Conservation (phyloP, 805 yeast species). For the Danielia oregonensis region DNA sequence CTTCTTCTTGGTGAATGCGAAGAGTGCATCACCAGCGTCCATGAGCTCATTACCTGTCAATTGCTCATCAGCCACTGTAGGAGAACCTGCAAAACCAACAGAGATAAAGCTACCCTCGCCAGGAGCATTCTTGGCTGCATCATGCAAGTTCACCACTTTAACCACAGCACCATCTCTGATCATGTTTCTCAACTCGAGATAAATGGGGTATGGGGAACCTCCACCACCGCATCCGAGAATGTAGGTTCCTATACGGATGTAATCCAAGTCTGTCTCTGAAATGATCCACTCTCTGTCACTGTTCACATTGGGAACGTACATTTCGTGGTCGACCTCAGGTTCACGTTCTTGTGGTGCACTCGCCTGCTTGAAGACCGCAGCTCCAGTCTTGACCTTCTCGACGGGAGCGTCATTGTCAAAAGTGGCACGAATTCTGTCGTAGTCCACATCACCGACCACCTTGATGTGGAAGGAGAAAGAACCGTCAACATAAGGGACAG, state of each 20-base stretch:
- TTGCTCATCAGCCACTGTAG: slow-evolving; percentile 45
- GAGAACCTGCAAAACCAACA: slow-evolving; percentile 38
- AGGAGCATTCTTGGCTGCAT: slow-evolving; percentile 16
- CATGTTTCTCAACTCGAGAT: slow-evolving; percentile 29
- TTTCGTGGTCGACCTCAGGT: slow-evolving; percentile 6
- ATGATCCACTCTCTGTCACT: slow-evolving; percentile 34
- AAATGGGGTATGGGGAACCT: slow-evolving; percentile 43
- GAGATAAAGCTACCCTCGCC: slow-evolving; percentile 28
- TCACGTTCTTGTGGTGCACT: no score
- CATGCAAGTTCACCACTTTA: slow-evolving; percentile 32
- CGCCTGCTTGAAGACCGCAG: slow-evolving; percentile 6
- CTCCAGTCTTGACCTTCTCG: slow-evolving; percentile 2
- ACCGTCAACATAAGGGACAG: slow-evolving; percentile 31
- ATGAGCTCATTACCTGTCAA: slow-evolving; percentile 36
- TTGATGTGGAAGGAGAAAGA: slow-evolving; percentile 34
- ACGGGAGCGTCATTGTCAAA: slow-evolving; percentile 1
- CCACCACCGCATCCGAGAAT: slow-evolving; percentile 53
- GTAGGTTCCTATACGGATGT: slow-evolving; percentile 42
- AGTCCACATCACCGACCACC: slow-evolving; percentile 45
- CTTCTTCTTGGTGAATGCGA: slow-evolving; percentile 21
- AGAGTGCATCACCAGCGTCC: slow-evolving; percentile 24
- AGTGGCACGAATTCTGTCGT: slow-evolving; percentile 15
- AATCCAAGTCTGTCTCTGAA: slow-evolving; percentile 38
- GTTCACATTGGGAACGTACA: slow-evolving; percentile 26
- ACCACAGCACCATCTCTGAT: slow-evolving; percentile 32